Evolutionary conservation across 345 rosid genomes (phyloP), one percentile per base, ranked within the genome.

Genomic region (Citrus cavaleriei): DNA sequence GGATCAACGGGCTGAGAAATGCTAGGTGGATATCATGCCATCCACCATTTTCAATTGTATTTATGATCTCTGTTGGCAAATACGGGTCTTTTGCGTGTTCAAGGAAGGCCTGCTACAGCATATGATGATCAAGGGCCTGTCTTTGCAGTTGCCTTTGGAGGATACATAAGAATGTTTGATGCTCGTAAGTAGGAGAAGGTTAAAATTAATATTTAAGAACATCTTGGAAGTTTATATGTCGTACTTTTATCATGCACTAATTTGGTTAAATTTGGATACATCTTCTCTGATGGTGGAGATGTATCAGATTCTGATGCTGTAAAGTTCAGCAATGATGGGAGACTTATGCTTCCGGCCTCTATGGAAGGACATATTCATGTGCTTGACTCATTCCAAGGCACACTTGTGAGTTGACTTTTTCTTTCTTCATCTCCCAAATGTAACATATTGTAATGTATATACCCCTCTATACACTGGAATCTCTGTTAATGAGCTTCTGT

Each of bases 1-100:
- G 97, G 99, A 96, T 90, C 99, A 96, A 76, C 88, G 98, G 34
- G 93, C 92, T 70, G 99, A 96, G 68, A 96, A 96, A 85, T 96
- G 98, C 85, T 97, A 94, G 97, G 98, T 93, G 72, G 77, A 49
- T 80, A 28, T 40, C 4, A 1, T 60, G 46, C 67, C 75, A 51
- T 78, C 30, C 68, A 60, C 51, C 12, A 42, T 32, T 62, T 81
- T n/a, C 54, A 57, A 49, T 63, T 59, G 37, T 51, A 70, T 32
- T n/a, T 42, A 57, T 81, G 55, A 51, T 80, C 34, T 62, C 63
- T n/a, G 38, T 69, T 30, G 75, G 65, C 21, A 60, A 70, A 68
- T 65, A 54, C 90, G 93, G 93, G 96, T 65, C 96, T 92, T 70
- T 79, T 92, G 81, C 92, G 86, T 21, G 91, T 89, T 35, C 96